phyloP scores from a whole-genome alignment of 2,329 filamentous ascomycete genomes.

The Pseudogymnoascus verrucosus region DNA sequence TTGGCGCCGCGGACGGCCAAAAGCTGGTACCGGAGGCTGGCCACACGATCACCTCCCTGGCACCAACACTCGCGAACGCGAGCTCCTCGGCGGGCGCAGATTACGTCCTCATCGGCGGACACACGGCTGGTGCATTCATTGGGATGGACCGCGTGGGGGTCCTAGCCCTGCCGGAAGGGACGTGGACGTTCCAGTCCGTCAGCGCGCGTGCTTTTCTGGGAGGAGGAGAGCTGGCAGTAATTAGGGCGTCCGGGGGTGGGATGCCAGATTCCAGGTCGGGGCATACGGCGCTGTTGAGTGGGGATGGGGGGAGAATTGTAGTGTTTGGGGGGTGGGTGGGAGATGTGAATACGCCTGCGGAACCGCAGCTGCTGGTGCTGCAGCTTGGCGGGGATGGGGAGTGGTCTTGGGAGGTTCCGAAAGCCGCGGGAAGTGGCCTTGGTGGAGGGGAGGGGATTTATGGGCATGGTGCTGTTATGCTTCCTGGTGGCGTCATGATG shows the following conservation, averaged over 20 bases:
- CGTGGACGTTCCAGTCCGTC: constrained; percentile 76
- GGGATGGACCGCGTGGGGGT: constrained; percentile 89
- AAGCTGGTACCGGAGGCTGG: constrained; percentile 76
- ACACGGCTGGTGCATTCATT: constrained; percentile 75
- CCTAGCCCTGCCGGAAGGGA: constrained; percentile 77
- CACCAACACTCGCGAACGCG: constrained; percentile 60
- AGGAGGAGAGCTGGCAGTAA: constrained; percentile 43
- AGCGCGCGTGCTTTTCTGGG: constrained; percentile 32
- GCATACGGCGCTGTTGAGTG: constrained; percentile 73
- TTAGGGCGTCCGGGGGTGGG: constrained; percentile 16
- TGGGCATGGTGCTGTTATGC: constrained; percentile 54
- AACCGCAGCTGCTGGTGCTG: constrained; percentile 73
- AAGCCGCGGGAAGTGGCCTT: constrained; percentile 31
- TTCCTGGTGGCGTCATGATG: constrained; percentile 63
- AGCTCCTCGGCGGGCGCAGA: constrained; percentile 56
- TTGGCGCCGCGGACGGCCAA: constrained; percentile 43
- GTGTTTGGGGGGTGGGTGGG: constrained; percentile 92
- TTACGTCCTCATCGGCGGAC: constrained; percentile 77
- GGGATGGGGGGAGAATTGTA: constrained; percentile 70
- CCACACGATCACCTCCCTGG: constrained; percentile 70
- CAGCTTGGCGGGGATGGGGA: constrained; percentile 61
- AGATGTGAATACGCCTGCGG: constrained; percentile 63
- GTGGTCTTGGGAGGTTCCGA: constrained; percentile 65
- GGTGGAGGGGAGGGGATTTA: constrained; percentile 44
- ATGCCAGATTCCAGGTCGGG: constrained; percentile 75